Conservation (phyloP, 768 basidiomycete species). For the Mycena capillaripes region DNA sequence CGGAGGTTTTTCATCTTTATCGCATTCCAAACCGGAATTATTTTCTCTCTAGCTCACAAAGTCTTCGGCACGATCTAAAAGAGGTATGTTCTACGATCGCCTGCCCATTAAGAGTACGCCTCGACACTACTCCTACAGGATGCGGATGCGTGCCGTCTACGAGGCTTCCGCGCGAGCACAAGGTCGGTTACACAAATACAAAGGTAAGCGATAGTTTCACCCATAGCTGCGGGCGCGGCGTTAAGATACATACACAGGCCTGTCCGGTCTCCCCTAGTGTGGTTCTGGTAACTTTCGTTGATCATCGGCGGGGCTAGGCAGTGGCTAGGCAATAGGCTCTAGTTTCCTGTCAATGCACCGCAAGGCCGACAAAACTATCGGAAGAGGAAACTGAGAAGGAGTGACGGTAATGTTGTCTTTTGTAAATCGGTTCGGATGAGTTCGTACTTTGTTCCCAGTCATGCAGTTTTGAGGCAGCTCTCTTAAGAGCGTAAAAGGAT, state of each 20-base stretch:
- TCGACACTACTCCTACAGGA: not conserved
- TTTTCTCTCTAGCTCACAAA: not conserved
- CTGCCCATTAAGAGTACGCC: not conserved
- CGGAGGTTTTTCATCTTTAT: constrained; percentile 5
- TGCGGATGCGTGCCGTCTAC: not conserved
- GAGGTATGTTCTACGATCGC: constrained; percentile 7
- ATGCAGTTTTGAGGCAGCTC: too few species aligned
- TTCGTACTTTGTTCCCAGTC: not conserved
- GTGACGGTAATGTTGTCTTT: constrained; percentile 16
- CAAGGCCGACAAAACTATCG: not conserved
- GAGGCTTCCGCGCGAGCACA: not conserved
- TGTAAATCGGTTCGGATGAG: constrained; percentile 38
- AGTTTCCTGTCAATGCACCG: constrained; percentile 20
- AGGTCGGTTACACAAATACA: too few species aligned
- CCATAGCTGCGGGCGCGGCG: constrained; percentile 17
- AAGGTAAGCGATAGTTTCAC: constrained; percentile 11
- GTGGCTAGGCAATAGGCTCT: not conserved
- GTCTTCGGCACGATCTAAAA: not conserved
- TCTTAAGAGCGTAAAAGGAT: constrained; percentile 24
- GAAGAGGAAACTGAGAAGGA: constrained; percentile 6
- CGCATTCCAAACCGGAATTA: not conserved
- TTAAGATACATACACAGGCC: constrained; percentile 15
- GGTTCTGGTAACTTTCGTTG: constrained; percentile 19
- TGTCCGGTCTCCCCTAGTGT: constrained; percentile 17
- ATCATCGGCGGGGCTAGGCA: constrained; percentile 2